Evolutionary conservation across 768 basidiomycete genomes (phyloP), one percentile per base, ranked within the genome.

Genomic region (Lyophyllum decastes): DNA sequence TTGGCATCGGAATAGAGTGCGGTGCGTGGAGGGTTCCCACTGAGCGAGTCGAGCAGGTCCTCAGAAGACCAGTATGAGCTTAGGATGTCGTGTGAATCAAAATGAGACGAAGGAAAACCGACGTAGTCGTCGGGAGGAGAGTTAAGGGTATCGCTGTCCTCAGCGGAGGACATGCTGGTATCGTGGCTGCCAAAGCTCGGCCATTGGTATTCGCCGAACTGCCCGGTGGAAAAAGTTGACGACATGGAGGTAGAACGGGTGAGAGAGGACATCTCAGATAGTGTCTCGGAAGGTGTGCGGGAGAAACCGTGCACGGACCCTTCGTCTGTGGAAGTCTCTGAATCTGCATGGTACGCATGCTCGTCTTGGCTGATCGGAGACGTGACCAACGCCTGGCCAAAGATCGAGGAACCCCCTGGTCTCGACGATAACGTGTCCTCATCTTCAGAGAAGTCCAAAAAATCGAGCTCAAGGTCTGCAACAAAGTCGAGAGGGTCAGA

Each of bases 201-300:
- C 64, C 62, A 65, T 30, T 56, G 58, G 52, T 51, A 54, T 41
- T 45, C 54, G n/a, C 50, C 46, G 35, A 68, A 55, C 12, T 76
- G 80, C 52, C 65, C 66, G 46, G 61, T 62, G 0, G 76, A 76
- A 21, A 69, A 74, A 48, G 66, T 65, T 7, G 77, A 76, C 9
- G 71, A 67, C 14, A 61, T 61, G 5, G 82, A 82, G 5, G 76
- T 65, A 11, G 81, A 76, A 30, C 76, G 75, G 61, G 82, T 80
- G 59, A 78, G 70, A 4, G 76, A 73, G 58, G 66, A 72, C 59
- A 65, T 70, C 52, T 68, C 73, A 38, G 68, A 67, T 54, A 66
- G 55, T 40, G 70, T 67, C 44, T 61, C 68, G 41, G 75, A 74
- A 55, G 67, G 72, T 24, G 67, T 41, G 5, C 40, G 66, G 33